phyloP scores from a whole-genome alignment of 148 eudicot species.

The Fagopyrum tataricum region DNA sequence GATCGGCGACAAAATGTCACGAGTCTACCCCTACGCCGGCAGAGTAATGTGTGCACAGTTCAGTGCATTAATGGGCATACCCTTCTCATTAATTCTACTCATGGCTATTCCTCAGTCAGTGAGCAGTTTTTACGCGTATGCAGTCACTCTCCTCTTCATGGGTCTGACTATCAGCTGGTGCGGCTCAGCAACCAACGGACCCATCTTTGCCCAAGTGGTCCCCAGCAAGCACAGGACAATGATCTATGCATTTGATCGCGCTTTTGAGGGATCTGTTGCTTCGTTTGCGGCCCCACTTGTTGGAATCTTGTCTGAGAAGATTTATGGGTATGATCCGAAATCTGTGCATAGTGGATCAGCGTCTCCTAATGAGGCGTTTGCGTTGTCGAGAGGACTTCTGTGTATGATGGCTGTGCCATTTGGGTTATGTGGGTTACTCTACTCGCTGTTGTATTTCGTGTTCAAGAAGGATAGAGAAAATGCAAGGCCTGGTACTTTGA shows the following conservation, averaged over 20 bases:
- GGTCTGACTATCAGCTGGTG: conserved; percentile 88
- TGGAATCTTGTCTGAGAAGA: conserved; percentile 81
- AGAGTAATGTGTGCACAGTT: conserved; percentile 92
- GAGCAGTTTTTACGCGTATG: conserved; percentile 43
- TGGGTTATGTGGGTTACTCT: conserved; percentile 80
- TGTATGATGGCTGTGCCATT: conserved; percentile 93
- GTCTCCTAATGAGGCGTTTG: conserved; percentile 60
- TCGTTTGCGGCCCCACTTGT: conserved; percentile 95
- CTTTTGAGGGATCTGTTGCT: conserved; percentile 87
- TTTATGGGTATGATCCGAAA: conserved; percentile 74
- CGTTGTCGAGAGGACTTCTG: conserved; percentile 80
- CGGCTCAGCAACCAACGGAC: conserved; percentile 74
- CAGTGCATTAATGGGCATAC: conserved; percentile 91
- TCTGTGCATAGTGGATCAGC: conserved; percentile 43
- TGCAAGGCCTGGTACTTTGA: conserved; percentile 53
- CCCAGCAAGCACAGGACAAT: conserved; percentile 83
- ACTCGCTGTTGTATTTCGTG: conserved; percentile 63
- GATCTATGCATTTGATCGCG: conserved; percentile 94
- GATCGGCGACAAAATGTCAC: conserved; percentile 64
- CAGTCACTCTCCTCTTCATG: conserved; percentile 69
- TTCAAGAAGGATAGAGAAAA: conserved; percentile 64
- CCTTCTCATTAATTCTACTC: conserved; percentile 77
- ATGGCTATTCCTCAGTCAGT: conserved; percentile 56
- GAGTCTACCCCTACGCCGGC: conserved; percentile 55
- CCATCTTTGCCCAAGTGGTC: conserved; percentile 94